phyloP scores from a whole-genome alignment of 345 rosid species.

The Iberis pinnata region DNA sequence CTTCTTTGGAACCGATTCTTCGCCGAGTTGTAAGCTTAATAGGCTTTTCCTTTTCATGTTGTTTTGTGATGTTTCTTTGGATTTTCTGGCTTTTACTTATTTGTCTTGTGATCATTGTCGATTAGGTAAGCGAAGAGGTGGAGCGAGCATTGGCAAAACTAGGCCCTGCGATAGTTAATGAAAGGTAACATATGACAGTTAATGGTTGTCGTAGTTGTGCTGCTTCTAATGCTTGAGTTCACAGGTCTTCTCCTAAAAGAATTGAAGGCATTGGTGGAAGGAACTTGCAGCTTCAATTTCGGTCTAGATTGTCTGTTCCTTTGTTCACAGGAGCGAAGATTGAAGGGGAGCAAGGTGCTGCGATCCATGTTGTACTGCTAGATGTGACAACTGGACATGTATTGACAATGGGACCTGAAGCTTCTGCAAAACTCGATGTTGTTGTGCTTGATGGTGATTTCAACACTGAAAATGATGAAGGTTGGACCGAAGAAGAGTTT shows the following conservation, averaged over 20 bases:
- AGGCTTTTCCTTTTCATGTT: neutral
- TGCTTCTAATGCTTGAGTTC: neutral
- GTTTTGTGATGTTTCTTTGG: neutral
- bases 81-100: neutral
- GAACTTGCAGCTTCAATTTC: slow-evolving; percentile 75
- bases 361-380: slow-evolving; percentile 63
- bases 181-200: slow-evolving; percentile 38
- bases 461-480: slow-evolving; percentile 70
- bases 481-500: slow-evolving; percentile 80
- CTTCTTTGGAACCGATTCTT: slow-evolving; percentile 92
- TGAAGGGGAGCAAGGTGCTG: slow-evolving; percentile 94
- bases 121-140: slow-evolving; percentile 96
- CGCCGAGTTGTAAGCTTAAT: slow-evolving; percentile 82
- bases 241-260: slow-evolving; percentile 74
- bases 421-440: slow-evolving; percentile 63
- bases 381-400: slow-evolving; percentile 63
- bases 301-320: slow-evolving; percentile 80
- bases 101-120: slow-evolving; percentile 9
- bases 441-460: slow-evolving; percentile 97
- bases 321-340: slow-evolving; percentile 95
- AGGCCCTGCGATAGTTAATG: slow-evolving; percentile 59
- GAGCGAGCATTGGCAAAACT: slow-evolving; percentile 89
- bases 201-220: slow-evolving; percentile 4
- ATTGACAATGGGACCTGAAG: slow-evolving; percentile 69
- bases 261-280: slow-evolving; percentile 75